Conservation (phyloP, 805 yeast genomes). For the Wickerhamomyces hampshirensis region DNA sequence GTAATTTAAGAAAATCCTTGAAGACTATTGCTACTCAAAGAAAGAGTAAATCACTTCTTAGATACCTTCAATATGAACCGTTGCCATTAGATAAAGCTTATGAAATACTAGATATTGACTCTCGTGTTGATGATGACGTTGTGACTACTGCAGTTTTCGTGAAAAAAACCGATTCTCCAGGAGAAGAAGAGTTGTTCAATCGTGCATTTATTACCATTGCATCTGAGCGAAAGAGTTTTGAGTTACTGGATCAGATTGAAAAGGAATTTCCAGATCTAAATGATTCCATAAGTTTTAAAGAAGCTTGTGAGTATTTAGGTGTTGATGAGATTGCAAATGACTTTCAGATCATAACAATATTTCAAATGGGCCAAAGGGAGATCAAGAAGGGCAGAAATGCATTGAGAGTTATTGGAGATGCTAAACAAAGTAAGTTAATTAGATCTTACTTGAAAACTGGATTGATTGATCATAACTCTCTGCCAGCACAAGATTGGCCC, state of each 20-base stretch:
- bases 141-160: conserved; percentile 71
- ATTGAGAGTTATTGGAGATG: conserved; percentile 49
- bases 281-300: conserved; percentile 26
- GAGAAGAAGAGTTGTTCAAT: conserved; percentile 37
- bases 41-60: conserved; percentile 30
- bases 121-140: conserved; percentile 60
- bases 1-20: conserved; percentile 34
- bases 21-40: conserved; percentile 34
- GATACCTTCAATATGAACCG: conserved; percentile 43
- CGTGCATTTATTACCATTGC: conserved; percentile 64
- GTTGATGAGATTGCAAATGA: conserved; percentile 50
- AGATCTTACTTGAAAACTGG: conserved; percentile 57
- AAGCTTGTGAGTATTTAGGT: conserved; percentile 47
- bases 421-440: conserved; percentile 51
- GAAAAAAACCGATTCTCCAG: conserved; percentile 48
- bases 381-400: conserved; percentile 54
- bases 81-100: conserved; percentile 47
- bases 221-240: conserved; percentile 47
- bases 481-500: conserved; percentile 74
- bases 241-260: conserved; percentile 51
- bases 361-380: conserved; percentile 46
- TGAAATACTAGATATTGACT: conserved; percentile 42
- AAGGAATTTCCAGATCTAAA: conserved; percentile 27
- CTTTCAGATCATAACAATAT: conserved; percentile 47
- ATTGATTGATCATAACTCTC: conserved; percentile 47